Base-by-base conservation (phyloP, 495 filamentous ascomycete species). In the Daldinia childiae region DNA sequence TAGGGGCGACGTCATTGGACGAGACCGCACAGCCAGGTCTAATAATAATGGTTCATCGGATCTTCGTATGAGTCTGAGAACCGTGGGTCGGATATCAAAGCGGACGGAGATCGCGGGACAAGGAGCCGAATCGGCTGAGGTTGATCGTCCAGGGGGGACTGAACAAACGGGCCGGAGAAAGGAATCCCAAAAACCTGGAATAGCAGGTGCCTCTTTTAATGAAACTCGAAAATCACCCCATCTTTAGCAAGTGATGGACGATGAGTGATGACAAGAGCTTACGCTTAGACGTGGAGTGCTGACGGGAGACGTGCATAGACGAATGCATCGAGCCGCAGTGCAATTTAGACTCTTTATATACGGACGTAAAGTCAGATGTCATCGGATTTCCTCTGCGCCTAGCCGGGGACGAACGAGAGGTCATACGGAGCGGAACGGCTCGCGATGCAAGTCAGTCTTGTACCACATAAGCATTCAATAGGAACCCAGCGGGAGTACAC, bases 71-170 rank as follows among this genome's bases (percentile, higher is more conserved):
- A 41, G 57, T 66, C 21, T 73, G 58, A 66, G 71, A 55, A 65
- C 58, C 66, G 65, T 66, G 71, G 71, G 55, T 54, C 66, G 66
- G 54, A 48, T 58, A 56, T 66, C 66, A 69, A 54, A 69, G 66
- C 62, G 50, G 50, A 43, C 71, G 71, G 71, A 73, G 66, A 69
- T 73, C 30, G 62, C 71, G 71, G 71, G 71, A 69, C 54, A 48
- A 36, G 52, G 54, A 69, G 21, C 71, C 71, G 71, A 73, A 27
- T 43, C 71, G 71, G 71, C 71, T 73, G 71, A 73, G 71, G 66
- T 69, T 26, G 66, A 61, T 61, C 58, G 66, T 69, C 54, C 65
- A 68, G 19, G 30, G 19, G 36, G 43, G 38, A 24, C 19, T 63
- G 58, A 69, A 14, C 54, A 62, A 24, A 58, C 71, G 66, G 66